Conservation (phyloP, 768 basidiomycete genomes). For the Cyclocybe aegerita region DNA sequence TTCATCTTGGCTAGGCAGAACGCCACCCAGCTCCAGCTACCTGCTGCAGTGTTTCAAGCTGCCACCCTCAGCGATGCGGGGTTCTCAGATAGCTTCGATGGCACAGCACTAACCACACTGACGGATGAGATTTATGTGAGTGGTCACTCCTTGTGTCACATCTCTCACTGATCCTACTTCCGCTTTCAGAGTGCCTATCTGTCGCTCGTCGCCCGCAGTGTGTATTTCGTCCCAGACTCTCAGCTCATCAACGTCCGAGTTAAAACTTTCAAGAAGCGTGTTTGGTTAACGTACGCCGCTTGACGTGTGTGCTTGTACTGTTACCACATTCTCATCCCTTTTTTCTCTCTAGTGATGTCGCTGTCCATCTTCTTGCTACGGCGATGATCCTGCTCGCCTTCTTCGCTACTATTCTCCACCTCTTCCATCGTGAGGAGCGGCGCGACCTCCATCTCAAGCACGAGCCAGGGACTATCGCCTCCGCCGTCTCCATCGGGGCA, state of each 20-base stretch:
- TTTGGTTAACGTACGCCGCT: constrained; percentile 45
- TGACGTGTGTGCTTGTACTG: no score
- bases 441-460: constrained; percentile 43
- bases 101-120: constrained; percentile 34
- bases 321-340: neutral
- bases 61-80: constrained; percentile 39
- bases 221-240: constrained; percentile 45
- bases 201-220: constrained; percentile 45
- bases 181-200: constrained; percentile 41
- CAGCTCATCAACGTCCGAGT: constrained; percentile 39
- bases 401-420: constrained; percentile 41
- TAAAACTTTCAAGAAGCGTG: constrained; percentile 42
- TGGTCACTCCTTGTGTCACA: constrained; percentile 2
- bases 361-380: constrained; percentile 41
- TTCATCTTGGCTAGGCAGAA: constrained; percentile 37
- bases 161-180: neutral
- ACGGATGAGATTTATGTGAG: constrained; percentile 50
- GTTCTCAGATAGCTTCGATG: constrained; percentile 34
- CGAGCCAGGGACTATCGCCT: constrained; percentile 54
- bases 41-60: constrained; percentile 50
- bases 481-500: constrained; percentile 54
- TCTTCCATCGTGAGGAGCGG: constrained; percentile 46
- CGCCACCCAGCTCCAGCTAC: constrained; percentile 48
- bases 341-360: constrained; percentile 32
- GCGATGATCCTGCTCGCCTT: constrained; percentile 45